phyloP scores from a whole-genome alignment of 208 protist genomes.

The Acanthamoeba polyphaga region DNA sequence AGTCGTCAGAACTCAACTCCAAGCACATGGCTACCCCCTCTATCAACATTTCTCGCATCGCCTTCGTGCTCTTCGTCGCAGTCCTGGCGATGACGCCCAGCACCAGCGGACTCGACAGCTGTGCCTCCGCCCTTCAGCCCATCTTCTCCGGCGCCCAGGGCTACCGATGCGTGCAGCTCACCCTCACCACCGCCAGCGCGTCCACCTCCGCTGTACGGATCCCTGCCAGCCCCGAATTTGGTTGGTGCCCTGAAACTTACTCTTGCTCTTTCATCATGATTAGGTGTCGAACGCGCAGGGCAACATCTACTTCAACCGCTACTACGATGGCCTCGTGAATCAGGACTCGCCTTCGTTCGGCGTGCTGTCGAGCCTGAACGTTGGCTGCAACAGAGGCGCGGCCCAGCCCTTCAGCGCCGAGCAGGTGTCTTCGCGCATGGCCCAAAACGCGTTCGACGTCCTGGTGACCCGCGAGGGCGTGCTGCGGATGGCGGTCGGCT shows the following conservation, averaged over 20 bases:
- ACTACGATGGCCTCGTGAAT: not conserved
- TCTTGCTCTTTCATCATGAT: not conserved
- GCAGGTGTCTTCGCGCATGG: not conserved
- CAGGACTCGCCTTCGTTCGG: not conserved
- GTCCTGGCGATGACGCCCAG: too few relatives aligned
- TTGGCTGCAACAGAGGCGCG: not conserved
- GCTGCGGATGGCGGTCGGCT: not conserved
- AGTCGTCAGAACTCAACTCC: too few relatives aligned
- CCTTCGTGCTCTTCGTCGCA: too few relatives aligned
- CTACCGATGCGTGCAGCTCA: not conserved
- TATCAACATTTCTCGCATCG: too few relatives aligned
- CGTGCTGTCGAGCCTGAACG: not conserved
- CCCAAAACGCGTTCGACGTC: not conserved
- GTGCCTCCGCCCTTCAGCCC: not conserved
- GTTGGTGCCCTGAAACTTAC: not conserved
- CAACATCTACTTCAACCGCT: slow-evolving; percentile 29
- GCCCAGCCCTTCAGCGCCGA: slow-evolving; percentile 14
- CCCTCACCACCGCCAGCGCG: not conserved
- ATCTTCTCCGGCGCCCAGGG: slow-evolving; percentile 4
- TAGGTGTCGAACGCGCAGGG: not conserved
- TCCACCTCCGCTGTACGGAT: not conserved
- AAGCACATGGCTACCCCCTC: too few relatives aligned
- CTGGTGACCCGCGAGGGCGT: not conserved
- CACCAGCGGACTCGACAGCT: not conserved
- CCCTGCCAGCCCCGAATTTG: not conserved